Evolutionary conservation across 768 basidiomycete species (phyloP).

Genomic region (Tephrocybe sp.): DNA sequence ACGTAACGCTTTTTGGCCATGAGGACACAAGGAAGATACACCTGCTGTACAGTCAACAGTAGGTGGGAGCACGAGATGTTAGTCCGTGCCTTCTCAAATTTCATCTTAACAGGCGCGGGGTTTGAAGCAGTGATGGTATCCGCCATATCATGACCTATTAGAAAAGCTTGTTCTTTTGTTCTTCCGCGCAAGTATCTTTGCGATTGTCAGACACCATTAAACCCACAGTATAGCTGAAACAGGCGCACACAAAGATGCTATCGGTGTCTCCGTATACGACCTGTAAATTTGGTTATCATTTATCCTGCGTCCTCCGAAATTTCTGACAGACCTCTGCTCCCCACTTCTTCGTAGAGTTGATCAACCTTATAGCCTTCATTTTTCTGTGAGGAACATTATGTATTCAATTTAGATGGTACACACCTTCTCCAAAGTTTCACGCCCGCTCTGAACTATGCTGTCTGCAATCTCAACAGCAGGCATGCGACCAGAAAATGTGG

Average conservation of each 20-base stretch:
- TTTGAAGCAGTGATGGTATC: constrained; percentile 84
- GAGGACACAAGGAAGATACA: constrained; percentile 93
- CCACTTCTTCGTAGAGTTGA: constrained; percentile 81
- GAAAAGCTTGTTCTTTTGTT: constrained; percentile 92
- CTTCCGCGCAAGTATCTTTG: constrained; percentile 76
- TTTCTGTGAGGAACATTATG: neutral
- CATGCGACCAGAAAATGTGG: constrained; percentile 95
- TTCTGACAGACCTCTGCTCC: constrained; percentile 59
- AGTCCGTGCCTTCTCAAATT: constrained; percentile 87
- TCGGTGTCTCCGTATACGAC: constrained; percentile 99
- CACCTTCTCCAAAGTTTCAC: constrained; percentile 94
- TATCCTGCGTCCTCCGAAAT: neutral
- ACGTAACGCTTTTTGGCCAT: constrained; percentile 99
- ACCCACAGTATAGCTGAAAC: too few species aligned
- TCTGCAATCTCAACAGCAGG: constrained; percentile 98
- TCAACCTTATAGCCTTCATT: constrained; percentile 76
- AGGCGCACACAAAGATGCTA: constrained; percentile 78
- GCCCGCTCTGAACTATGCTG: constrained; percentile 94
- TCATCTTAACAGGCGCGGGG: constrained; percentile 90
- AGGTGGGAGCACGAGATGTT: neutral
- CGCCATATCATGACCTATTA: constrained; percentile 91
- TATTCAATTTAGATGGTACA: neutral
- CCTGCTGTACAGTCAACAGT: constrained; percentile 48
- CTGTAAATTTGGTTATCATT: constrained; percentile 20
- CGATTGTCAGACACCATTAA: constrained; percentile 1